These are phyloP conservation scores for Ashbya aceris DNA, from an alignment of 1,139 yeast genomes.

Conservation along the genomic window DNA sequence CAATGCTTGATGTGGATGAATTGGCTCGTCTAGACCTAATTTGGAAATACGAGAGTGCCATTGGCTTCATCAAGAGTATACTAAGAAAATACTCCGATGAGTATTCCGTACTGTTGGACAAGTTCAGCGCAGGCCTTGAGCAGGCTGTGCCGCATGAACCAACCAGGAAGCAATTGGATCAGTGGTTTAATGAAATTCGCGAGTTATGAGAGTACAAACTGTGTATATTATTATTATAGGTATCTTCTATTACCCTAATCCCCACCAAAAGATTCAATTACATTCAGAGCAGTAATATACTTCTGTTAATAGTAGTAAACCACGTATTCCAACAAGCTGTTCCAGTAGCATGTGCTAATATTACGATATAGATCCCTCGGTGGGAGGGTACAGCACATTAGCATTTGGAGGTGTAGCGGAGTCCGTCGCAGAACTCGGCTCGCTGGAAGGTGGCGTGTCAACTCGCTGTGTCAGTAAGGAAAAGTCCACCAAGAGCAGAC, in stretches of 20 bases:
- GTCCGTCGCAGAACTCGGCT: too few relatives aligned
- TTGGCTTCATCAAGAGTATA: conserved; percentile 32
- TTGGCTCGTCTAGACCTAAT: conserved; percentile 21
- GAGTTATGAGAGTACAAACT: conserved; percentile 7
- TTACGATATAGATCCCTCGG: too few relatives aligned
- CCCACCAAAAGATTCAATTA: too few relatives aligned
- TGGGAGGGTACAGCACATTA: too few relatives aligned
- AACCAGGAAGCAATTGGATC: conserved; percentile 21
- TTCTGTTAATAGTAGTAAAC: too few relatives aligned
- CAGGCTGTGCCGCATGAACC: conserved; percentile 25
- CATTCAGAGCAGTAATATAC: too few relatives aligned
- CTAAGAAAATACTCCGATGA: conserved; percentile 34
- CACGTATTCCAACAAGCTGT: too few relatives aligned
- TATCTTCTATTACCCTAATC: conserved; percentile 1
- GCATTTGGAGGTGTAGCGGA: too few relatives aligned
- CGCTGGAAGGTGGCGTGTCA: too few relatives aligned
- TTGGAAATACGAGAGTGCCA: conserved; percentile 33
- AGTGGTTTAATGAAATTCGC: conserved; percentile 31
- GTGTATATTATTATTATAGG: conserved; percentile 3
- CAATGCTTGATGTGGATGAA: conserved; percentile 18
- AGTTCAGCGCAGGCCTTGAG: conserved; percentile 18
- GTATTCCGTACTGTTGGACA: conserved; percentile 20
- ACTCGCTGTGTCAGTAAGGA: not conserved
- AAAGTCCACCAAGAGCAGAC: conserved; percentile 27
- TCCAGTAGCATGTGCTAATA: too few relatives aligned